Conservation (phyloP, 495 filamentous ascomycete species). For the Clavariopsis aquatica region DNA sequence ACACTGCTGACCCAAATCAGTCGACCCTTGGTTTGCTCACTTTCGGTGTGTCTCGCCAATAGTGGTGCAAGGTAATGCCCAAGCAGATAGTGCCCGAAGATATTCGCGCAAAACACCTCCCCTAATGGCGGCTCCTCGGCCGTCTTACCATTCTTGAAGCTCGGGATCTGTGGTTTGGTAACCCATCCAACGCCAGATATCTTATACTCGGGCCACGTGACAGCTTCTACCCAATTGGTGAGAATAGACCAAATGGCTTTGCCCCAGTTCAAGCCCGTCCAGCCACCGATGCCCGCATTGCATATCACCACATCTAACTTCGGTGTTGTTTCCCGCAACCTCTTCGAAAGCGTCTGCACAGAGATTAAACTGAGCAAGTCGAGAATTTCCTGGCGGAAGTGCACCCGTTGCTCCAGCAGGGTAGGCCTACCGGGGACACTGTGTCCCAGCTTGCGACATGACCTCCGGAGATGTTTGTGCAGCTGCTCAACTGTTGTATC, state of each 20-base stretch:
- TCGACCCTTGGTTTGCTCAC: conserved; percentile 52
- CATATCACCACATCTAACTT: conserved; percentile 78
- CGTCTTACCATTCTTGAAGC: conserved; percentile 10
- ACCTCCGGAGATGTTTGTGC: conserved; percentile 52
- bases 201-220: conserved; percentile 82
- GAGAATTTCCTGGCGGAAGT: conserved; percentile 51
- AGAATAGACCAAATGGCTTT: conserved; percentile 59
- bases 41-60: conserved; percentile 53
- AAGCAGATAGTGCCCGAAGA: conserved; percentile 94
- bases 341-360: conserved; percentile 54
- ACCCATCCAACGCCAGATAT: conserved; percentile 59
- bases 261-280: conserved; percentile 76
- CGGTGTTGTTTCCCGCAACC: conserved; percentile 50
- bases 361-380: conserved; percentile 60
- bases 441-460: conserved; percentile 45
- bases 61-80: conserved; percentile 75
- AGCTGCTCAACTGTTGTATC: conserved; percentile 59
- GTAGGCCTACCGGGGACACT: conserved; percentile 55
- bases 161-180: conserved; percentile 45
- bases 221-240: conserved; percentile 64
- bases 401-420: conserved; percentile 49
- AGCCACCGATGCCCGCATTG: conserved; percentile 89
- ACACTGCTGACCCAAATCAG: conserved; percentile 85
- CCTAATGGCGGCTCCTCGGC: conserved; percentile 63
- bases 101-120: conserved; percentile 82